phyloP scores from a whole-genome alignment of 345 rosid genomes.

The Citrus medica region DNA sequence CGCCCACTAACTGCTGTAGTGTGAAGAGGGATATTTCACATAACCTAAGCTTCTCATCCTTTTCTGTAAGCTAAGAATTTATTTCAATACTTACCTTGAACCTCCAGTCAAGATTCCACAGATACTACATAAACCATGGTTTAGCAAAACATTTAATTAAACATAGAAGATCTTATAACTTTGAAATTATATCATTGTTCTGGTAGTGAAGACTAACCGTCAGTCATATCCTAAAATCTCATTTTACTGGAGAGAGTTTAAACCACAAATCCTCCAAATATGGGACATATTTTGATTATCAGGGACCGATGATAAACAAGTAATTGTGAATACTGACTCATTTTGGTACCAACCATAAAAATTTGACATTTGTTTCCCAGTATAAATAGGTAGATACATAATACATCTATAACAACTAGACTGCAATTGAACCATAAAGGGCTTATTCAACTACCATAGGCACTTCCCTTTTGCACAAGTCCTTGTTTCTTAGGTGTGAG shows the following conservation, averaged over 20 bases:
- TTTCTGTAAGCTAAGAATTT: background rate
- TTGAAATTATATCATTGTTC: background rate
- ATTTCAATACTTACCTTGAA: background rate
- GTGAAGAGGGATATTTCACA: background rate
- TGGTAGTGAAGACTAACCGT: background rate
- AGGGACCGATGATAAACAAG: background rate
- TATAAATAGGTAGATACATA: background rate
- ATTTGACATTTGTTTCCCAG: background rate
- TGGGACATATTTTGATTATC: background rate
- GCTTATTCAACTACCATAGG: background rate
- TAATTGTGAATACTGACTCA: background rate
- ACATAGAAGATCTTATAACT: background rate
- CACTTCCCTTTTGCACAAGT: background rate
- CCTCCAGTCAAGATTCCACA: background rate
- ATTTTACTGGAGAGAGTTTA: background rate
- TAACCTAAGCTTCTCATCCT: background rate
- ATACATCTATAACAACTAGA: background rate
- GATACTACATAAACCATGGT: background rate
- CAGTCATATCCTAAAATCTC: background rate
- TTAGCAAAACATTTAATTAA: background rate
- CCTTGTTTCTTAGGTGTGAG: background rate
- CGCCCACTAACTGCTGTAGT: background rate
- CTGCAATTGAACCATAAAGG: background rate
- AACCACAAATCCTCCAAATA: background rate
- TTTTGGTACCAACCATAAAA: background rate